phyloP scores from a whole-genome alignment of 257 asterid species.

The Galeopsis tetrahit region DNA sequence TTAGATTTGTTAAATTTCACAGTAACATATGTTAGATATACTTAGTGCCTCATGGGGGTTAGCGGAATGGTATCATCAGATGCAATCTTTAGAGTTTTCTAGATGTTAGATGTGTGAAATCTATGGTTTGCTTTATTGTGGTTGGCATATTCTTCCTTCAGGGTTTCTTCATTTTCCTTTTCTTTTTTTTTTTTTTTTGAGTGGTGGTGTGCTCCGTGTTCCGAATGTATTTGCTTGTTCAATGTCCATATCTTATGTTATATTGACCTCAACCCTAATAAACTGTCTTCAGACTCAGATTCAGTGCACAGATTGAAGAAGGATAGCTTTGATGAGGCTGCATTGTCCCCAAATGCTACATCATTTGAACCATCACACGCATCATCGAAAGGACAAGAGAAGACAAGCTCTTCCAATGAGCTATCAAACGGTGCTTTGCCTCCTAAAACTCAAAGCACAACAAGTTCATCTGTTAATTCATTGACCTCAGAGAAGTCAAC shows the following conservation, averaged over 20 bases:
- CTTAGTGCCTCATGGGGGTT: constrained; percentile 1
- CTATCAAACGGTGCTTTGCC: constrained; percentile 46
- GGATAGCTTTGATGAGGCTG: constrained; percentile 54
- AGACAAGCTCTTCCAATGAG: constrained; percentile 51
- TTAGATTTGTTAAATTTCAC: constrained; percentile 16
- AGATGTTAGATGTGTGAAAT: background rate
- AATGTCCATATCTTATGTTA: constrained; percentile 18
- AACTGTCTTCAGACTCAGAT: constrained; percentile 46
- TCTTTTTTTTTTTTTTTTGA: background rate
- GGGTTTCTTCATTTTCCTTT: background rate
- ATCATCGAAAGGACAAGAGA: constrained; percentile 62
- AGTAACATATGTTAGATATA: background rate
- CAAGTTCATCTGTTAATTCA: constrained; percentile 81
- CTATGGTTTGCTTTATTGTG: constrained; percentile 1
- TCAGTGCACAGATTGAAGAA: constrained; percentile 40
- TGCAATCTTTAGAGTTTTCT: too few species aligned
- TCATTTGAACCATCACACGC: constrained; percentile 55
- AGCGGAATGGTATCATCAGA: too few species aligned
- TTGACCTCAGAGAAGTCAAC: constrained; percentile 87
- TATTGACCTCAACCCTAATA: constrained; percentile 24
- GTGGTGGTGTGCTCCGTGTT: background rate
- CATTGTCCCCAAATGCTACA: constrained; percentile 65
- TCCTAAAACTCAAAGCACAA: constrained; percentile 51
- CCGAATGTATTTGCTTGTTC: constrained; percentile 21
- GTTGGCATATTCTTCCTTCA: constrained; percentile 15